phyloP scores from a whole-genome alignment of 177 flowering plant species.

The Telopea speciosissima region DNA sequence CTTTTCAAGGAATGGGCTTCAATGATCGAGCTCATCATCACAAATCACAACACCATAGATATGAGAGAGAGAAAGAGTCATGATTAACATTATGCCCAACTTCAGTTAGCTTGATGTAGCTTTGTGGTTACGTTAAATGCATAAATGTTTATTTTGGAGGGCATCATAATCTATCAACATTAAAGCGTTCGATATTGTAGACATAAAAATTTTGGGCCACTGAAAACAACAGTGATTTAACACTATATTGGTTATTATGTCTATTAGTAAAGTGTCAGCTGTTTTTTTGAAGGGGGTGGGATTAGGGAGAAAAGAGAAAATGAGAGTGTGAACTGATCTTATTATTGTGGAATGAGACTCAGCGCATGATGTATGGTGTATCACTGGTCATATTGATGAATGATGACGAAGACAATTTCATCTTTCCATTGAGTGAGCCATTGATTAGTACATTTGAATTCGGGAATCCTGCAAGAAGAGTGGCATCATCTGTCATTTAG shows the following conservation, averaged over 20 bases:
- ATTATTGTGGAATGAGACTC: background rate
- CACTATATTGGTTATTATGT: background rate
- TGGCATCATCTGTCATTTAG: background rate
- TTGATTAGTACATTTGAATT: background rate
- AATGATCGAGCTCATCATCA: no score
- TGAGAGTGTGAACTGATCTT: no score
- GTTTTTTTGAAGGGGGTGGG: no score
- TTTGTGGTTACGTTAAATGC: no score
- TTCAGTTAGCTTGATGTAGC: no score
- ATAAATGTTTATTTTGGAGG: no score
- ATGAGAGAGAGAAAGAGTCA: background rate
- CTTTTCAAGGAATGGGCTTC: no score
- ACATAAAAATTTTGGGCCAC: background rate
- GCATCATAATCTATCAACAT: no score
- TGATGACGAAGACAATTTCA: no score
- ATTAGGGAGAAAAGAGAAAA: no score
- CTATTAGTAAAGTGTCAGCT: background rate
- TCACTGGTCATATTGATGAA: background rate
- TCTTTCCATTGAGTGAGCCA: background rate
- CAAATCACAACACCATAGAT: no score
- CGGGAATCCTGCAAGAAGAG: background rate
- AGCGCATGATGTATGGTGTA: background rate
- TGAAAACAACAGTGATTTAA: background rate
- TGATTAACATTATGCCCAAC: no score
- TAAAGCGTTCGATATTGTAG: background rate